Evolutionary conservation across 805 yeast species (phyloP), one percentile per base, ranked within the genome.

Genomic region (Wickerhamomyces kurtzmanii): DNA sequence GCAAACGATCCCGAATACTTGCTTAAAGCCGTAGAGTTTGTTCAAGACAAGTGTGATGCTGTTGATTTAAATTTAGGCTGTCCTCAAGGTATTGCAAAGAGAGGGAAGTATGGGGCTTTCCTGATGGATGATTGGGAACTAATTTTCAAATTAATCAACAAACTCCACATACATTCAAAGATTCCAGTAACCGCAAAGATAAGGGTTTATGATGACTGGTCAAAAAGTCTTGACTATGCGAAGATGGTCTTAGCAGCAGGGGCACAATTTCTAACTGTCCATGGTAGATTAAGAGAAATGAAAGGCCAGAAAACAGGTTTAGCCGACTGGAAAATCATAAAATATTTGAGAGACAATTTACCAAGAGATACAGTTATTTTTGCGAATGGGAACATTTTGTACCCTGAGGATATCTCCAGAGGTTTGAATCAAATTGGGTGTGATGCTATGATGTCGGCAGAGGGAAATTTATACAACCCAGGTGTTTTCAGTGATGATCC

Each of bases 391-490:
- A 91, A 91, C 53, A 71, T 91, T n/a, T 56, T 91, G 25, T 91
- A 91, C 45, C 83, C 94, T 0, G 81, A 77, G 23, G 97, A 91
- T 49, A 60, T 89, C 15, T 62, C 64, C 1, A 64, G 91, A 35
- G 81, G 96, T 49, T 49, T 73, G 24, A 64, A 62, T 2, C 66
- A 59, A 7, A 72, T 84, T 5, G 59, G 57, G 1, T 81, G 91
- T 38, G 96, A 91, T 55, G 95, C 86, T 0, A 91, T 91, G 12
- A 91, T 91, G 98, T 77, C 93, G 23, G 98, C 98, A 1, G 99
- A 91, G 53, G 96, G 96, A 1, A 86, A 86, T 46, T 59, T 91
- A 20, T 82, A 77, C 55, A 91, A 91, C 44, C 99, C 99, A 1
- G 96, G 94, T 6, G 74, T 87, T 1, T 89, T 91, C 50, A 48